Conservation (phyloP, 192 early-diverging fungal genomes). For the Coemansia erecta region DNA sequence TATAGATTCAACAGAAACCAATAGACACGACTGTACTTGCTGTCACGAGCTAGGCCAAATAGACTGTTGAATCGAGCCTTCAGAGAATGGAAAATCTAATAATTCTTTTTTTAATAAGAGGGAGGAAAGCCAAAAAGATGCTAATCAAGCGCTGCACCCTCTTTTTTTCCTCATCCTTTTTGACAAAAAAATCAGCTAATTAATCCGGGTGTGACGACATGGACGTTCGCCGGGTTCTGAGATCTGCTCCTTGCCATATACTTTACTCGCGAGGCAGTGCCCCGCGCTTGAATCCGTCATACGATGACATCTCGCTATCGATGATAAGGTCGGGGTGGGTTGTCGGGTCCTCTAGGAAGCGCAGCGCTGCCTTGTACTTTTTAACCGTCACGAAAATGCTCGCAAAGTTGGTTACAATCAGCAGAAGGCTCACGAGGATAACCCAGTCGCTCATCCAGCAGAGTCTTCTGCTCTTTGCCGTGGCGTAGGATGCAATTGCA, state of each 20-base stretch:
- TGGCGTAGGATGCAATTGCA: conserved; percentile 20
- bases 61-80: too few relatives aligned
- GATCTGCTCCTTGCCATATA: too few relatives aligned
- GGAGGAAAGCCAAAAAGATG: background rate
- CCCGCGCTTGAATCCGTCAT: conserved; percentile 12
- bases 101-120: background rate
- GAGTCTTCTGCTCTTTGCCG: conserved; percentile 14
- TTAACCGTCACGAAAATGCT: conserved; percentile 37
- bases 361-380: conserved; percentile 33
- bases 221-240: too few relatives aligned
- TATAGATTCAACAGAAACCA: too few relatives aligned
- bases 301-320: conserved; percentile 23
- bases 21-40: too few relatives aligned
- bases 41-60: too few relatives aligned
- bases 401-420: conserved; percentile 30
- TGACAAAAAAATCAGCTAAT: too few relatives aligned
- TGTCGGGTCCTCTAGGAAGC: conserved; percentile 38
- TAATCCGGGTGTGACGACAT: too few relatives aligned
- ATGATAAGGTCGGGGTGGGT: conserved; percentile 49
- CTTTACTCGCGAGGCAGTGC: conserved; percentile 6
- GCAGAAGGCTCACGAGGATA: conserved; percentile 35
- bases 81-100: background rate
- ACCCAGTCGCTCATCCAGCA: conserved; percentile 49
- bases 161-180: too few relatives aligned
- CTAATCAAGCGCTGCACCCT: too few relatives aligned